Evolutionary conservation across 257 asterid species (phyloP).

Genomic region (Henckelia pumila): DNA sequence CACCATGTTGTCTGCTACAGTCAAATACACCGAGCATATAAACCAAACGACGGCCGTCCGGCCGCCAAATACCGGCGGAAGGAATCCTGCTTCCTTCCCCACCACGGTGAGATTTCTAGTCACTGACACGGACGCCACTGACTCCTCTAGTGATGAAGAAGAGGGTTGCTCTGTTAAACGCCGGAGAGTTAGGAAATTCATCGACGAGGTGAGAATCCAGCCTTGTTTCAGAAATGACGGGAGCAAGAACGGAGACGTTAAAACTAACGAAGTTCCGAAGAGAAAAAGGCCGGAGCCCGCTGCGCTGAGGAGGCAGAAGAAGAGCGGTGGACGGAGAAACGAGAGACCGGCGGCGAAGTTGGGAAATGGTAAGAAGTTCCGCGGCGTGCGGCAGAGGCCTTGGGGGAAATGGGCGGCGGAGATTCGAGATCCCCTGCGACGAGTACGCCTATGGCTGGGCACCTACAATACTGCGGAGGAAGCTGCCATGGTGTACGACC

Average conservation of each 20-base stretch:
- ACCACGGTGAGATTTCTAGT: constrained; percentile 65
- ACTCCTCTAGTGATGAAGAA: constrained; percentile 82
- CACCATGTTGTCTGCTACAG: constrained; percentile 33
- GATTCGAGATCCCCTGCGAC: constrained; percentile 81
- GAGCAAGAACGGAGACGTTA: constrained; percentile 21
- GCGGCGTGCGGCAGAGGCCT: constrained; percentile 91
- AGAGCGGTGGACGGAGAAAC: constrained; percentile 27
- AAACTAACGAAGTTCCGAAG: constrained; percentile 13
- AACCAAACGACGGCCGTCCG: constrained; percentile 40
- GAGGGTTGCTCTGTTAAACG: constrained; percentile 30
- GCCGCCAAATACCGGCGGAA: constrained; percentile 27
- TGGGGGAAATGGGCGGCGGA: constrained; percentile 99
- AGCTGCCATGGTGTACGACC: constrained; percentile 98
- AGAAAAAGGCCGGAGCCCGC: constrained; percentile 21
- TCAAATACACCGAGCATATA: constrained; percentile 63
- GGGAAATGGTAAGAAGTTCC: constrained; percentile 50
- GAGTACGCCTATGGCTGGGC: constrained; percentile 89
- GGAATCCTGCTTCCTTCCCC: constrained; percentile 29
- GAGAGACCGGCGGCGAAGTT: constrained; percentile 23
- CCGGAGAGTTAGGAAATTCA: constrained; percentile 54
- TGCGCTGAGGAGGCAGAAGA: constrained; percentile 36
- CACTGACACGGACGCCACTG: constrained; percentile 87
- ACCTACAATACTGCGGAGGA: constrained; percentile 95
- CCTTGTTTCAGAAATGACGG: constrained; percentile 26
- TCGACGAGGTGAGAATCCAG: constrained; percentile 64